Base-by-base conservation (phyloP, 2,329 filamentous ascomycete species). In the Penicillium fuscoglaucum region DNA sequence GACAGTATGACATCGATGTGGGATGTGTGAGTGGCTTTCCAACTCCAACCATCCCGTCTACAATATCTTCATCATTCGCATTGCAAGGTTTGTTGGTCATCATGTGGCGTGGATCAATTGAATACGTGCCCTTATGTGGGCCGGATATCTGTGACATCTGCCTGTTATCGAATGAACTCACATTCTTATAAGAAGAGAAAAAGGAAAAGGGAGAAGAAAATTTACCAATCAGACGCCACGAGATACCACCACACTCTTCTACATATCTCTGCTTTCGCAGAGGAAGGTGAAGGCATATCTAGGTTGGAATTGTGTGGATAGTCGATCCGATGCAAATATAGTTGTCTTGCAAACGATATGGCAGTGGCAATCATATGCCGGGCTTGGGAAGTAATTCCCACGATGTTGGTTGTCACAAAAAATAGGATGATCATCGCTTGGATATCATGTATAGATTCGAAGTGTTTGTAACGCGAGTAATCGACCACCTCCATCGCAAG, bases 241-340 rank as follows among this genome's bases (percentile, higher is more conserved):
- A 78, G 57, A 63, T 78, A 76, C 76, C 76, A 78, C 76, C 75
- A 78, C 3, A 76, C 61, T n/a, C 76, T 71, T 33, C 77, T 60
- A 28, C 70, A 70, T 3, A 74, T 69, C 48, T 78, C 77, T 8
- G 70, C 62, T n/a, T 65, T 61, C 7, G 73, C 59, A 17, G 69
- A 64, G 33, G 70, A 60, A 17, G 66, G 55, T 48, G 64, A 40
- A 60, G 67, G 54, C 9, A 61, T 37, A 40, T 64, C 55, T 3
- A 63, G 28, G 8, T 60, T 44, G 17, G 41, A 29, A 37, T 65
- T 60, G 6, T 61, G 4, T 7, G 57, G 60, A 29, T 61, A 59
- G 35, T 68, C 66, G 21, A 67, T 66, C 9, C 57, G 60, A 46
- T 67, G 65, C 28, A 68, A 37, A 9, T 40, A 57, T 4, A 67